A percentile compares a stretch with the other conserved stretches of the same genome.
Evolutionary conservation across 306 rosid genomes (phyloP).

Genomic region (Psophocarpus tetragonolobus): DNA sequence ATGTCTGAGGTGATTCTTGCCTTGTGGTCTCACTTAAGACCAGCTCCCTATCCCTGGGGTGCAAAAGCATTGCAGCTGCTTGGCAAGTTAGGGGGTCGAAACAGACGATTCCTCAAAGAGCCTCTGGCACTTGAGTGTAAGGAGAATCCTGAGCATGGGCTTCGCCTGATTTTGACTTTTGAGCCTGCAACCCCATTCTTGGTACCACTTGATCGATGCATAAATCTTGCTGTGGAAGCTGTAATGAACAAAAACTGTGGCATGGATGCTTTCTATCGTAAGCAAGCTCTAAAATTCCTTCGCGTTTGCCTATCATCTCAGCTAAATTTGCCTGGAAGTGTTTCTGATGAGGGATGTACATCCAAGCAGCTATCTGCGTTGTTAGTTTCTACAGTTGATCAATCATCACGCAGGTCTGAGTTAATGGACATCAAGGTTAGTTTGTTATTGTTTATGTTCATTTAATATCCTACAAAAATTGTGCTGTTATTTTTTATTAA

Average conservation of each 20-base stretch:
- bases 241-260: constrained; percentile 71
- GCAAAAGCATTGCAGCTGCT: constrained; percentile 98
- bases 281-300: constrained; percentile 87
- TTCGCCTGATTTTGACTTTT: constrained; percentile 93
- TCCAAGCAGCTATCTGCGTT: constrained; percentile 73
- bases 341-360: constrained; percentile 74
- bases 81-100: constrained; percentile 97
- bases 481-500: background rate
- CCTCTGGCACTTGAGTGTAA: constrained; percentile 95
- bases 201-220: constrained; percentile 98
- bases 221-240: constrained; percentile 94
- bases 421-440: constrained; percentile 79
- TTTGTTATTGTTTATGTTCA: constrained; percentile 18
- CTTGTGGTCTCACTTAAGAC: constrained; percentile 96
- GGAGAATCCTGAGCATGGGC: constrained; percentile 98
- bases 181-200: constrained; percentile 98
- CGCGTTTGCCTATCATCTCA: constrained; percentile 93
- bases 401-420: constrained; percentile 75
- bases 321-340: constrained; percentile 91
- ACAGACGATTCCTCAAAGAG: constrained; percentile 96
- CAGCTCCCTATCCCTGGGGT: constrained; percentile 90
- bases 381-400: constrained; percentile 72
- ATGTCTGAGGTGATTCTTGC: constrained; percentile 92
- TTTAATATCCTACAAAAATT: background rate
- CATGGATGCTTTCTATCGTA: constrained; percentile 80